These are phyloP conservation scores for Irpex sp. DNA, from an alignment of 1,284 basidiomycete species.

Conservation along the genomic window DNA sequence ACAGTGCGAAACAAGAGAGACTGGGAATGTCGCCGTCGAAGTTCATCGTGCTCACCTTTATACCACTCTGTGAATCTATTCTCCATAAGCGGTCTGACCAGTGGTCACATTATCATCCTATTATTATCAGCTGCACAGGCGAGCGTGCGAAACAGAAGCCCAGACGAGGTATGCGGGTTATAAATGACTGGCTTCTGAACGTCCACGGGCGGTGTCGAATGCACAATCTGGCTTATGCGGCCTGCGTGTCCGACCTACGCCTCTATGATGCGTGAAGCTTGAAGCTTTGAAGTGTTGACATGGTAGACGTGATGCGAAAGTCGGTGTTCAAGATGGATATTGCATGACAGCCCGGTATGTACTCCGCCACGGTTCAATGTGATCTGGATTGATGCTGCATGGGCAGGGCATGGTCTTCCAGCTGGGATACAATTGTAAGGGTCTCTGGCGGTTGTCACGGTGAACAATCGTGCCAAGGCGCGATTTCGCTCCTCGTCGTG, in stretches of 20 bases:
- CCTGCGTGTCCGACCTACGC: neutral
- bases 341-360: too few relatives aligned
- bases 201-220: neutral
- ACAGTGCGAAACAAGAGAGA: neutral
- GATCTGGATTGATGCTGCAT: too few relatives aligned
- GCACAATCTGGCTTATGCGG: neutral
- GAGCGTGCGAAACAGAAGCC: neutral
- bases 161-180: neutral
- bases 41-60: neutral
- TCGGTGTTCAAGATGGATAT: too few relatives aligned
- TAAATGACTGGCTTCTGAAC: neutral
- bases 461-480: too few relatives aligned
- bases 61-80: neutral
- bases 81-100: neutral
- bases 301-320: too few relatives aligned
- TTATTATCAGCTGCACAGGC: neutral
- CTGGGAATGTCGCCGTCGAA: neutral
- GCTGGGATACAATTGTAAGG: too few relatives aligned
- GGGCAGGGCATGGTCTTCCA: too few relatives aligned
- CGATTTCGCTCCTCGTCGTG: too few relatives aligned
- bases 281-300: too few relatives aligned
- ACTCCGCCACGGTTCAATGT: too few relatives aligned
- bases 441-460: too few relatives aligned
- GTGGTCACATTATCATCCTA: neutral
- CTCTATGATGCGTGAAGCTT: too few relatives aligned